phyloP scores from a whole-genome alignment of 305 asterid species.

The Striga hermonthica region DNA sequence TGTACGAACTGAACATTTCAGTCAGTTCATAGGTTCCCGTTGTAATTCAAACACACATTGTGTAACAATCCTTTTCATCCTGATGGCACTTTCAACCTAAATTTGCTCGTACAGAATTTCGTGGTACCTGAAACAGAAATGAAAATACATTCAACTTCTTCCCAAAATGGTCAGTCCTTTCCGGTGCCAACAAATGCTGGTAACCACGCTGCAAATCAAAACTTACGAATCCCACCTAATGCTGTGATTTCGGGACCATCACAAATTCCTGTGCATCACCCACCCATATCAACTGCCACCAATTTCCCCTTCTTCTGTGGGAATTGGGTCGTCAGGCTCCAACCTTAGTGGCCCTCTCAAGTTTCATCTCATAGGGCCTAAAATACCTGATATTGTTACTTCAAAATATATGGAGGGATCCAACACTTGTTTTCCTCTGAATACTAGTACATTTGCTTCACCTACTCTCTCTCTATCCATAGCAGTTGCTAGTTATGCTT shows the following conservation, averaged over 20 bases:
- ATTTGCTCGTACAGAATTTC: constrained; percentile 4
- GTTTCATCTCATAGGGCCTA: constrained; percentile 1
- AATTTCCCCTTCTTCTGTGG: constrained; percentile 1
- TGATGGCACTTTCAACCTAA: constrained; percentile 15
- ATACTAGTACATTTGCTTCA: not conserved
- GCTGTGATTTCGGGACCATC: constrained; percentile 5
- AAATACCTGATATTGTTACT: constrained; percentile 1
- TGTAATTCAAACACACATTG: no score
- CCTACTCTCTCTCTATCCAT: not conserved
- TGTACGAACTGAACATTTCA: no score
- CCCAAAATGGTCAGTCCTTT: constrained; percentile 2
- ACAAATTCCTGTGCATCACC: constrained; percentile 1
- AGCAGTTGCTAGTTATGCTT: not conserved
- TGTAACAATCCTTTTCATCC: constrained; percentile 27
- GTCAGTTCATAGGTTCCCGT: no score
- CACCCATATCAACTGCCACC: constrained; percentile 18
- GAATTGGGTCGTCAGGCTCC: not conserved
- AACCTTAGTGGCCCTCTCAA: constrained; percentile 1
- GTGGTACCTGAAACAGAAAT: constrained; percentile 2
- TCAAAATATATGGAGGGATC: not conserved
- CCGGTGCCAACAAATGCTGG: constrained; percentile 4
- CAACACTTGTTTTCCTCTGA: not conserved
- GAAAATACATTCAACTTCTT: constrained; percentile 6
- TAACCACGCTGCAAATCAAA: constrained; percentile 12
- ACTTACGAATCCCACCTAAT: not conserved